Evolutionary conservation across 768 basidiomycete genomes (phyloP).

Genomic region (Lenzites betulinus): DNA sequence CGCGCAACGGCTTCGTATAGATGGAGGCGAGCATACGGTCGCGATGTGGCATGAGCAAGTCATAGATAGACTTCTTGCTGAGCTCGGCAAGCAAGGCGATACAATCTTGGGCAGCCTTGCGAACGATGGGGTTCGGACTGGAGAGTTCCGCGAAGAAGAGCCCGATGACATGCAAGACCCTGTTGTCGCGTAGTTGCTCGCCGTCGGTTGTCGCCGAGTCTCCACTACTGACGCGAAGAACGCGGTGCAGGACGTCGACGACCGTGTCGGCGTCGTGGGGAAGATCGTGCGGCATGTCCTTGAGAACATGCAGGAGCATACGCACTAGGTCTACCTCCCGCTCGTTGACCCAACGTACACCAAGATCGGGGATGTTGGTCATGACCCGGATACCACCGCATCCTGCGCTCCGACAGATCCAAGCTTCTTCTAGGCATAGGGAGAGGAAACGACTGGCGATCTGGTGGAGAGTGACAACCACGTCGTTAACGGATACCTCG

Average conservation of each 20-base stretch:
- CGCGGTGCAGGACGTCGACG: slow-evolving; percentile 67
- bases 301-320: slow-evolving; percentile 86
- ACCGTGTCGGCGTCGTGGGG: slow-evolving; percentile 82
- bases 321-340: slow-evolving; percentile 90
- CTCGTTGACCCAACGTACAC: slow-evolving; percentile 78
- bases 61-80: slow-evolving; percentile 67
- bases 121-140: slow-evolving; percentile 82
- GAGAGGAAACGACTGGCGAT: slow-evolving; percentile 81
- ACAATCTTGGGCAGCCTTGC: slow-evolving; percentile 80
- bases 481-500: slow-evolving; percentile 52
- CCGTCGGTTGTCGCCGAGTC: slow-evolving; percentile 29
- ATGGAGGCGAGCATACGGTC: slow-evolving; percentile 88
- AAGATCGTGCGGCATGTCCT: slow-evolving; percentile 90
- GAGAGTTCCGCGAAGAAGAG: slow-evolving; percentile 89
- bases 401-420: slow-evolving; percentile 88
- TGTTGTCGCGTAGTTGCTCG: slow-evolving; percentile 37
- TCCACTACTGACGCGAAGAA: slow-evolving; percentile 62
- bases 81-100: slow-evolving; percentile 77
- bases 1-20: slow-evolving; percentile 95
- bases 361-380: slow-evolving; percentile 67
- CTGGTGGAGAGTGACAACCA: slow-evolving; percentile 73
- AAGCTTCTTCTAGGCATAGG: slow-evolving; percentile 88
- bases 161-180: slow-evolving; percentile 69
- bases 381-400: slow-evolving; percentile 85
- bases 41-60: slow-evolving; percentile 82